Evolutionary conservation across 2,329 filamentous ascomycete species (phyloP).

Genomic region (Epichloe festucae): DNA sequence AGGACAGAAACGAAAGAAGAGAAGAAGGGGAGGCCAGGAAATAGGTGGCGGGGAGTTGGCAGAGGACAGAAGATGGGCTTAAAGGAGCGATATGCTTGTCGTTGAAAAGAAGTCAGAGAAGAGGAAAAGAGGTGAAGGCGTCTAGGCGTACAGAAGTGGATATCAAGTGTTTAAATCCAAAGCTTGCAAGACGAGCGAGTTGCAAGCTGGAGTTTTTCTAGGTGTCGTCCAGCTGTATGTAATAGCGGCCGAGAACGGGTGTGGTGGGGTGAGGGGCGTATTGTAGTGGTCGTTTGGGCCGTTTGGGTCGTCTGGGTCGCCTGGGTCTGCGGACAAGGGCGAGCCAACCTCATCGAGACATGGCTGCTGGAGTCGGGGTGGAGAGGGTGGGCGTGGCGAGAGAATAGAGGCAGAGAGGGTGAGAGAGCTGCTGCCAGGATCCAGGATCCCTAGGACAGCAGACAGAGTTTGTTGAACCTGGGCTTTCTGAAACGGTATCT

Average conservation of each 20-base stretch:
- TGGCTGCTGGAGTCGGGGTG: conserved; percentile 16
- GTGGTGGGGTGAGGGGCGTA: conserved; percentile 25
- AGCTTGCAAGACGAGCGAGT: not conserved
- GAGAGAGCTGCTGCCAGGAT: conserved; percentile 1
- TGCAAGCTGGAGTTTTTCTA: conserved; percentile 20
- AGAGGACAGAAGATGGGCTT: not conserved
- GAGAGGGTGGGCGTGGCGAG: conserved; percentile 5
- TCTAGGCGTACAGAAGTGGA: conserved; percentile 14
- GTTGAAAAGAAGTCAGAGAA: conserved; percentile 5
- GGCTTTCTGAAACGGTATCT: conserved; percentile 8
- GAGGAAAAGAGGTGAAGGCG: conserved; percentile 10
- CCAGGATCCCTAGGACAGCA: conserved; percentile 1
- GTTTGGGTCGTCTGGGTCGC: not conserved
- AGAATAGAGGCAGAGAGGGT: not conserved
- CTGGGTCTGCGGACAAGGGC: conserved; percentile 24
- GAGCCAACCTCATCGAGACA: conserved; percentile 33
- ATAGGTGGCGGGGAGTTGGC: not conserved
- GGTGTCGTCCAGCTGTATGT: conserved; percentile 31
- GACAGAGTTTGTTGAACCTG: conserved; percentile 1
- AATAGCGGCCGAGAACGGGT: conserved; percentile 16
- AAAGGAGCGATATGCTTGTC: not conserved
- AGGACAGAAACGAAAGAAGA: not conserved
- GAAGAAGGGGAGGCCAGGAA: not conserved
- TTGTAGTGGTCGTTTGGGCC: not conserved
- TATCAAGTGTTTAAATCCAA: conserved; percentile 4